Percentiles rank a stretch among this genome's conserved stretches.
Conservation (phyloP, 2,329 filamentous ascomycete genomes). For the Zymoseptoria crescenta region DNA sequence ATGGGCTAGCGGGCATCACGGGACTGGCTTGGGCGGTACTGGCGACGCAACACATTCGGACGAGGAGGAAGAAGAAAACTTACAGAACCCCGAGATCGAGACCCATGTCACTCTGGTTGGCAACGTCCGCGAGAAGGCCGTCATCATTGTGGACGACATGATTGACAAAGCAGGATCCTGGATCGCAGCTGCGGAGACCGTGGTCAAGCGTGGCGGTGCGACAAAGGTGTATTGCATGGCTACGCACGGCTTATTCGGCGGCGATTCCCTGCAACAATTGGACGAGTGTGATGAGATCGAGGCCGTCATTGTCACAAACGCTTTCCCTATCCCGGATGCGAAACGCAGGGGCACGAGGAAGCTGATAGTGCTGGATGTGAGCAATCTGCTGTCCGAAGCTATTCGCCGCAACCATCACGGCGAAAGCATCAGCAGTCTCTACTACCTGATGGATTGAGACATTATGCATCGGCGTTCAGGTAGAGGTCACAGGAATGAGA, state of each 20-base stretch:
- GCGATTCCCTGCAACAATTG: slow-evolving; percentile 80
- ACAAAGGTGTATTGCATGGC: slow-evolving; percentile 97
- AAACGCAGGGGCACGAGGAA: slow-evolving; percentile 67
- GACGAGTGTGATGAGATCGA: slow-evolving; percentile 90
- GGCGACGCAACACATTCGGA: slow-evolving; percentile 74
- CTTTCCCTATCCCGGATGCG: slow-evolving; percentile 79
- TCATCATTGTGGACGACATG: slow-evolving; percentile 97
- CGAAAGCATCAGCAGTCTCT: slow-evolving; percentile 60
- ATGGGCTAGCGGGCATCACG: slow-evolving; percentile 20
- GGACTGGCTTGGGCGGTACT: slow-evolving; percentile 65
- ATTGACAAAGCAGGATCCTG: slow-evolving; percentile 95
- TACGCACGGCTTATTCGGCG: slow-evolving; percentile 89
- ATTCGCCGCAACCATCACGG: slow-evolving; percentile 96
- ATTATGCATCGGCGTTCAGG: slow-evolving; percentile 1
- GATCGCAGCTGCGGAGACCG: slow-evolving; percentile 95
- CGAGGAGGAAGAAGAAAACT: slow-evolving; percentile 89
- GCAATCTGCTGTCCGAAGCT: slow-evolving; percentile 78
- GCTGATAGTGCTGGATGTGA: slow-evolving; percentile 81
- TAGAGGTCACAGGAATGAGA: not conserved
- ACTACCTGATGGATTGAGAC: slow-evolving; percentile 34
- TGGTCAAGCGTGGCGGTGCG: slow-evolving; percentile 83
- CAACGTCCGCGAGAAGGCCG: slow-evolving; percentile 77
- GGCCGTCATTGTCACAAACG: slow-evolving; percentile 90
- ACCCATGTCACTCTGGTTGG: slow-evolving; percentile 97
- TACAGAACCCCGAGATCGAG: slow-evolving; percentile 72